phyloP scores from a whole-genome alignment of 176 grass and related monocot genomes.

The Chrysopogon serrulatus region DNA sequence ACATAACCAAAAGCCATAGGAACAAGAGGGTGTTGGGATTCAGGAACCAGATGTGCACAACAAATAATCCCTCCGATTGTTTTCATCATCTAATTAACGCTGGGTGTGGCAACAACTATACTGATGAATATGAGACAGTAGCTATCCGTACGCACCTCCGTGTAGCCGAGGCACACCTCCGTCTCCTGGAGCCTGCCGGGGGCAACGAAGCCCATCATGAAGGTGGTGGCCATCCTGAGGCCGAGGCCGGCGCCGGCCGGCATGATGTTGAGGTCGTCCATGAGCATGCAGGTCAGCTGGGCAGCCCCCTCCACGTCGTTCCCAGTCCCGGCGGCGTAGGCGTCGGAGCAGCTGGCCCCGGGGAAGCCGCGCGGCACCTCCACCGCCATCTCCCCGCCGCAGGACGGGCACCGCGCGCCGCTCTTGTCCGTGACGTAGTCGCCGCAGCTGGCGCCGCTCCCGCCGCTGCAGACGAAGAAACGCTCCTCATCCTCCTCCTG shows the following conservation, averaged over 20 bases:
- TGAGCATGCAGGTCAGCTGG: neutral
- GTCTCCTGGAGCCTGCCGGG: neutral
- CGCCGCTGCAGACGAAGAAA: neutral
- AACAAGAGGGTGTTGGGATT: no score
- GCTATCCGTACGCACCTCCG: neutral
- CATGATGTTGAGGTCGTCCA: constrained; percentile 29
- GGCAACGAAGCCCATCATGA: neutral
- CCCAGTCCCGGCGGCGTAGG: no score
- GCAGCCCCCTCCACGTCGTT: no score
- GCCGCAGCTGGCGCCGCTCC: neutral
- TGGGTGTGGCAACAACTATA: no score
- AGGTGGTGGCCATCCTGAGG: no score
- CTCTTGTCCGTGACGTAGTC: neutral
- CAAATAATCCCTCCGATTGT: no score
- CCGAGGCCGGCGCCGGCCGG: neutral
- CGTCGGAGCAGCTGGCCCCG: neutral
- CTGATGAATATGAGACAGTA: no score
- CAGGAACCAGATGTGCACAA: no score
- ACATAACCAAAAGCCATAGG: no score
- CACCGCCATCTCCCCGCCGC: neutral
- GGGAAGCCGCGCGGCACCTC: neutral
- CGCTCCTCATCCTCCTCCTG: neutral
- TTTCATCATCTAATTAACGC: no score
- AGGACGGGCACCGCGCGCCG: neutral
- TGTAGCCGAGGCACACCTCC: neutral